Base-by-base conservation (phyloP, 176 grass and related monocot species). In the Musa itinerans region DNA sequence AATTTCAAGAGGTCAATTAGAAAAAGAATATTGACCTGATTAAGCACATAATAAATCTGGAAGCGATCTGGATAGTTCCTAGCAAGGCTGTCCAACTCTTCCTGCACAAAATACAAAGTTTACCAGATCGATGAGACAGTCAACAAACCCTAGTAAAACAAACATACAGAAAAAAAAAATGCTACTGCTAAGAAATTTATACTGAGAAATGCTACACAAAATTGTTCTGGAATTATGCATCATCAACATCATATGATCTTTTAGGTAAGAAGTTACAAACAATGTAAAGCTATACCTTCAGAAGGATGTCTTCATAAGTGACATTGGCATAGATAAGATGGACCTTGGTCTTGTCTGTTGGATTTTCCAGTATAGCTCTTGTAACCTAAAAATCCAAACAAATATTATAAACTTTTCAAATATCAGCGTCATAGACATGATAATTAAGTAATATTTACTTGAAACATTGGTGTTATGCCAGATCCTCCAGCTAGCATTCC, bases 401-500 rank as follows among this genome's bases (percentile, higher is more conserved):
- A 52, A 20, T 5, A 88, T 27, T 24, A 73, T 53, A 8, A 54
- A 20, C 7, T 53, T 9, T 55, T n/a, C 11, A 1, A 15, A 17
- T 15, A 21, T 65, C 50, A 27, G 0, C 13, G 1, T 2, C 21
- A 8, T 22, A 63, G 68, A 63, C 29, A 63, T 76, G 26, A 70
- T 22, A 34, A 59, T 10, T 56, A 59, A 34, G 19, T 67, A 14
- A 2, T 74, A 74, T 9, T 86, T 98, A 98, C 95, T 83, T 99
- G 95, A 83, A 94, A 99, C 90, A 99, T 99, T 9, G 90, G 90
- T 62, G 95, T 99, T 50, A 99, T 91, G 82, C 95, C 95, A 67
- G 95, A 99, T 80, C 95, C 95, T 78, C 95, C 95, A 86, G 95
- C 90, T 68, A 94, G 48, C 95, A 99, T 99, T 79, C 95, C 90